A percentile compares a stretch with the other conserved stretches of the same genome.
phyloP scores from a whole-genome alignment of 805 yeast genomes.

The Suhomyces vadensis region DNA sequence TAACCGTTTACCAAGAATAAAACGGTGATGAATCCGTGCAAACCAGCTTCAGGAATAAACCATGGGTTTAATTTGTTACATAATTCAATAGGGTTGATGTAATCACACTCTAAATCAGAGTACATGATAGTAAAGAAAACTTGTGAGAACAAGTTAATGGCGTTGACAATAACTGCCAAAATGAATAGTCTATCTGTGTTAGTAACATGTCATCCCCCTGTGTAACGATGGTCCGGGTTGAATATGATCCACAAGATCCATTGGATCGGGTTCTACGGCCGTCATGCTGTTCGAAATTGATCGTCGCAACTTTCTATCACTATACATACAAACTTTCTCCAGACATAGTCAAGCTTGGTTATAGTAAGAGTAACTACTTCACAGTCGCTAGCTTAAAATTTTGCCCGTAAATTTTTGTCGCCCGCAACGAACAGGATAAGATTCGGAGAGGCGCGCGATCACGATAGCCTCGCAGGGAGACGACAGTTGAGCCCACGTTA shows the following conservation, averaged over 20 bases:
- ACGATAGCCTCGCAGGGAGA: neutral
- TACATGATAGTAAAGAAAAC: slow-evolving; percentile 95
- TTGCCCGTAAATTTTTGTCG: slow-evolving; percentile 4
- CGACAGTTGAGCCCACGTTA: neutral
- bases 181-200: slow-evolving; percentile 53
- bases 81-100: slow-evolving; percentile 94
- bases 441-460: neutral
- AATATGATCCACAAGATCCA: neutral
- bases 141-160: slow-evolving; percentile 84
- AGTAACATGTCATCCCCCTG: slow-evolving; percentile 3
- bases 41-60: slow-evolving; percentile 85
- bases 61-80: slow-evolving; percentile 90
- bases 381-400: neutral
- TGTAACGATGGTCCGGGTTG: neutral
- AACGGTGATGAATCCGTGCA: slow-evolving; percentile 70
- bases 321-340: slow-evolving; percentile 32
- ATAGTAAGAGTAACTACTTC: neutral
- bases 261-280: neutral
- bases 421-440: slow-evolving; percentile 2
- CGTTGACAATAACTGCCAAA: slow-evolving; percentile 79
- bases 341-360: slow-evolving; percentile 17
- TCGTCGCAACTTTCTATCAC: neutral
- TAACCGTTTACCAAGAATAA: slow-evolving; percentile 83
- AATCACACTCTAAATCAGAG: slow-evolving; percentile 93
- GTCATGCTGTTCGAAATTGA: neutral